Conservation (phyloP, 345 rosid genomes). For the Erysimum cheiranthoides region DNA sequence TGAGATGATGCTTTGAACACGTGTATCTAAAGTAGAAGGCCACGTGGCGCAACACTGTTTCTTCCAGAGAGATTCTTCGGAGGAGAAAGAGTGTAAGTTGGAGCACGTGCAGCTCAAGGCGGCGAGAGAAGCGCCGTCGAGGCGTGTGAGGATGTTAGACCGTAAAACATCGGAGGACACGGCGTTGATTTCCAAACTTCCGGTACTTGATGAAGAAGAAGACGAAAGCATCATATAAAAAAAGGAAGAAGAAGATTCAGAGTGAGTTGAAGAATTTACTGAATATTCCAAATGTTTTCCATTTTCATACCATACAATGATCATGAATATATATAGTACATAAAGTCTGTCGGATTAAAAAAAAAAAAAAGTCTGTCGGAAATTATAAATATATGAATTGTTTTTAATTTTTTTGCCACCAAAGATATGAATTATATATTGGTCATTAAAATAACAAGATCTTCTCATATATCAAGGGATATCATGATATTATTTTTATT, state of each 20-base stretch:
- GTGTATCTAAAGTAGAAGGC: slow-evolving; percentile 63
- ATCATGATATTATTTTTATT: not conserved
- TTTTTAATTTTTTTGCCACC: too few relatives aligned
- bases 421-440: too few relatives aligned
- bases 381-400: not conserved
- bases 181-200: slow-evolving; percentile 39
- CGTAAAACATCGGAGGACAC: slow-evolving; percentile 62
- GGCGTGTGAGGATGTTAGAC: slow-evolving; percentile 65
- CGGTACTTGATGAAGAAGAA: not conserved
- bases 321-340: not conserved
- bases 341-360: too few relatives aligned
- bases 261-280: not conserved
- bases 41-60: slow-evolving; percentile 55
- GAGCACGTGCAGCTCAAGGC: slow-evolving; percentile 59
- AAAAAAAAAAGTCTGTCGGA: not conserved
- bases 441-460: not conserved
- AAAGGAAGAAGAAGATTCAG: too few relatives aligned
- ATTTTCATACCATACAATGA: not conserved
- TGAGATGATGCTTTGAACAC: slow-evolving; percentile 50
- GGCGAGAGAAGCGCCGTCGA: slow-evolving; percentile 73
- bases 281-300: not conserved
- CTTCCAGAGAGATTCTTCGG: slow-evolving; percentile 62
- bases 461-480: not conserved
- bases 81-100: slow-evolving; percentile 52
- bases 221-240: not conserved